Conservation (phyloP, 2,329 filamentous ascomycete species). For the Xylaria sp. region DNA sequence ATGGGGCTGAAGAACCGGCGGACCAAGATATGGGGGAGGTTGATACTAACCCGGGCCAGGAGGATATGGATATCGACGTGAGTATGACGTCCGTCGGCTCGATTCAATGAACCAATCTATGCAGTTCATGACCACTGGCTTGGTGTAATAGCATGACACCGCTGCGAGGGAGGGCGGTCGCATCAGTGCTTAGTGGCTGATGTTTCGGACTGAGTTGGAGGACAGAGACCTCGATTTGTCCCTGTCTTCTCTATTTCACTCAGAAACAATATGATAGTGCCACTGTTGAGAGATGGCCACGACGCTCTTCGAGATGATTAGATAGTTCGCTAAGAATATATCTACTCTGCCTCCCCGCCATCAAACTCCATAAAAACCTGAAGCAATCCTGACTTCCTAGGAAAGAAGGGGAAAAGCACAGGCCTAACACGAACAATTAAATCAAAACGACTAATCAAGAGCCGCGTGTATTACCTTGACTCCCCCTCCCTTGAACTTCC, state of each 20-base stretch:
- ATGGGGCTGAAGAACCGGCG: slow-evolving; percentile 6
- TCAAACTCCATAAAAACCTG: no score
- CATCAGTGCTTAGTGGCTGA: background rate
- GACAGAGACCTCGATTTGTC: background rate
- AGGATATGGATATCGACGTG: slow-evolving; percentile 1
- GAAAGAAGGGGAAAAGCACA: background rate
- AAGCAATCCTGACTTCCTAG: no score
- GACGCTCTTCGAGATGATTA: no score
- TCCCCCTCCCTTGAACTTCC: background rate
- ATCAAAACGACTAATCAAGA: background rate
- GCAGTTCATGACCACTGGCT: background rate
- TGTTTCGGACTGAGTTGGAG: background rate
- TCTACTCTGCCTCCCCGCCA: no score
- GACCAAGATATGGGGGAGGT: background rate
- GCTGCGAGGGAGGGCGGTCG: background rate
- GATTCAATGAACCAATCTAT: background rate
- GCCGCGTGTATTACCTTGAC: background rate
- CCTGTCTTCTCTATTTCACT: no score
- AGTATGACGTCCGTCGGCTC: background rate
- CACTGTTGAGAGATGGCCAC: no score
- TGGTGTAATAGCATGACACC: background rate
- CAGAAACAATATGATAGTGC: no score
- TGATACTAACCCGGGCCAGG: no score
- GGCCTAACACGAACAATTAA: background rate
- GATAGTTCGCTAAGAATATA: no score